These are phyloP conservation scores for Nelumbo lutea DNA, from an alignment of 164 flowering plant species.

Conservation along the genomic window DNA sequence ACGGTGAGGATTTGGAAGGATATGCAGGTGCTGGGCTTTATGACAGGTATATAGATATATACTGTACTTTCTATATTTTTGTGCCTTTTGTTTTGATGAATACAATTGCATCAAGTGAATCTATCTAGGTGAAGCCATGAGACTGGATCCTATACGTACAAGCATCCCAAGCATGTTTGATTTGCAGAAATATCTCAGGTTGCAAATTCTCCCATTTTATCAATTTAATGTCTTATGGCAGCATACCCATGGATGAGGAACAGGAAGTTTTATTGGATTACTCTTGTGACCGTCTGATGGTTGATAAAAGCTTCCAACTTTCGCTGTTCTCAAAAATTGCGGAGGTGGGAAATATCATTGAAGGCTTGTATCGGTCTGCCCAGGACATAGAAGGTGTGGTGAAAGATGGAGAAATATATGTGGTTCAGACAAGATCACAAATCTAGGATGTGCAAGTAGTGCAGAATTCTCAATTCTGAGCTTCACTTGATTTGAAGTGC, in stretches of 20 bases:
- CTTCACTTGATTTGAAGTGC: too few relatives aligned
- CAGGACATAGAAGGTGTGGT: constrained; percentile 35
- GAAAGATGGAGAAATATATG: constrained; percentile 27
- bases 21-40: constrained; percentile 35
- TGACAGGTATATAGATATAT: constrained; percentile 16
- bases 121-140: too few relatives aligned
- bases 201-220: not conserved
- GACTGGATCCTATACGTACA: too few relatives aligned
- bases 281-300: constrained; percentile 18
- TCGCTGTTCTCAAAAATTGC: constrained; percentile 21
- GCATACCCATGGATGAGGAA: constrained; percentile 28
- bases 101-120: not conserved
- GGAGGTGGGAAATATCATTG: constrained; percentile 24
- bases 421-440: constrained; percentile 30
- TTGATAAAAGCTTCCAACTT: constrained; percentile 21
- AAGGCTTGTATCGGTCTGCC: constrained; percentile 20
- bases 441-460: constrained; percentile 8
- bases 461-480: not conserved
- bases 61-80: not conserved
- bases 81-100: not conserved
- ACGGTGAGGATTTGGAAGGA: constrained; percentile 33
- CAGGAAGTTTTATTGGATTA: constrained; percentile 22
- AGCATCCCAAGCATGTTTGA: not conserved
- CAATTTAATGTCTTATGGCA: constrained; percentile 7
- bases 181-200: not conserved